Percentiles rank a stretch among this genome's conserved stretches.
phyloP scores from a whole-genome alignment of 2,329 filamentous ascomycete genomes.

The Pleoardoris graminearum region DNA sequence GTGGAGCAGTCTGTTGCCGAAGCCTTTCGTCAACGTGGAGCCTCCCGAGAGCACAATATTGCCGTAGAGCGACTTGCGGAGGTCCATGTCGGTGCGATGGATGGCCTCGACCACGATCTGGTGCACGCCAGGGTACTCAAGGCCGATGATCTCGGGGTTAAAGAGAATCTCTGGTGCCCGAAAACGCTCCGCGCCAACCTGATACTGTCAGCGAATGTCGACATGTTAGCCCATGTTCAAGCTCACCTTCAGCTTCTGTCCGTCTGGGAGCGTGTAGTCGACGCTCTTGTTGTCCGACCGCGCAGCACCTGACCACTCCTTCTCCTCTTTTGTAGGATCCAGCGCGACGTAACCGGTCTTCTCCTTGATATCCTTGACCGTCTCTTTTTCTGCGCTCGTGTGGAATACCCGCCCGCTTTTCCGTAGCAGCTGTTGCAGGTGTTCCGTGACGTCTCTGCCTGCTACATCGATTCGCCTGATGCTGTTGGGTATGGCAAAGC shows the following conservation, averaged over 20 bases:
- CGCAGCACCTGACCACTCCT: constrained; percentile 81
- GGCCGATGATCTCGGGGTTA: constrained; percentile 93
- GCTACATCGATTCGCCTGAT: constrained; percentile 96
- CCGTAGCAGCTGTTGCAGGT: constrained; percentile 85
- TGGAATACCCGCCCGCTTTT: constrained; percentile 95
- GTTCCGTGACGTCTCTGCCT: constrained; percentile 92
- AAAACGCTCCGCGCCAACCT: constrained; percentile 93
- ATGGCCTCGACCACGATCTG: constrained; percentile 98
- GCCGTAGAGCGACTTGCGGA: constrained; percentile 89
- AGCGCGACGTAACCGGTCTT: constrained; percentile 87
- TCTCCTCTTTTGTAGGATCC: constrained; percentile 92
- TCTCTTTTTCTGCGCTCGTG: constrained; percentile 98
- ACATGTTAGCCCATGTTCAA: constrained; percentile 9
- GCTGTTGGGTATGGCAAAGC: constrained; percentile 93
- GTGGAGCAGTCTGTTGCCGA: constrained; percentile 86
- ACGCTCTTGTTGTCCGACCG: constrained; percentile 78
- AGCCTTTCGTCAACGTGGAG: constrained; percentile 94
- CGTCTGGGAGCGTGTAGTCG: constrained; percentile 90
- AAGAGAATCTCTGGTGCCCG: constrained; percentile 96
- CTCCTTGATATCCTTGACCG: constrained; percentile 97
- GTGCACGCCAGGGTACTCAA: constrained; percentile 95
- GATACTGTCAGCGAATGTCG: constrained; percentile 28
- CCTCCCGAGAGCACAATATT: constrained; percentile 98
- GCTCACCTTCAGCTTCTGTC: constrained; percentile 83
- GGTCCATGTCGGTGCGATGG: constrained; percentile 90